phyloP scores from a whole-genome alignment of 768 basidiomycete genomes.

The Terana coerulea region DNA sequence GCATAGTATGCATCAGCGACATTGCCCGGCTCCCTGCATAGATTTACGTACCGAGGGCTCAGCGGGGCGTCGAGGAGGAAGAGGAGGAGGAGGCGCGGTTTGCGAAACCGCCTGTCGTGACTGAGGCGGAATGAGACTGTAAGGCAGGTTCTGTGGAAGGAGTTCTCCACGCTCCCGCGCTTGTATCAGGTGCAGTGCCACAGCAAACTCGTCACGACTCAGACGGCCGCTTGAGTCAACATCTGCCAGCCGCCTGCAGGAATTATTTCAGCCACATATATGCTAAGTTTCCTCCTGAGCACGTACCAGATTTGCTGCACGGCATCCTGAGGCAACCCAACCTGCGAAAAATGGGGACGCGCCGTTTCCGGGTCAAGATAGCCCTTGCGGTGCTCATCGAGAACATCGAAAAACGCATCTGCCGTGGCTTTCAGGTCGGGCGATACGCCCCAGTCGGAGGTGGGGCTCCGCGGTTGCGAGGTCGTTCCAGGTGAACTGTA shows the following conservation, averaged over 20 bases:
- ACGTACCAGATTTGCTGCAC: conserved; percentile 88
- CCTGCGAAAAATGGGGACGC: conserved; percentile 93
- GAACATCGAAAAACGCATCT: conserved; percentile 76
- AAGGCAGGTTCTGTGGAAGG: conserved; percentile 15
- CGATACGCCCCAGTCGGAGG: conserved; percentile 84
- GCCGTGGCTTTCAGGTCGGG: conserved; percentile 70
- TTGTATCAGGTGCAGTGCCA: conserved; percentile 21
- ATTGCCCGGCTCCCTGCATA: too few species aligned
- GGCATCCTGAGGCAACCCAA: conserved; percentile 69
- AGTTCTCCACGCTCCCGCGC: conserved; percentile 15
- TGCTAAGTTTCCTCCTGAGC: background rate
- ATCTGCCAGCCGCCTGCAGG: conserved; percentile 87
- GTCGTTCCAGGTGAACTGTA: background rate
- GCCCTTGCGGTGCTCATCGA: conserved; percentile 73
- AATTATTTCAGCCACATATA: background rate
- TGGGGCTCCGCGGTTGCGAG: background rate
- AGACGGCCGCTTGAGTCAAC: conserved; percentile 81
- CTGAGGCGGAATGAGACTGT: conserved; percentile 2
- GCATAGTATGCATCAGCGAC: too few species aligned
- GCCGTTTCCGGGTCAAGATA: conserved; percentile 82
- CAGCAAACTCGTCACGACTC: conserved; percentile 75
- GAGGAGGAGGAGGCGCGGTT: background rate
- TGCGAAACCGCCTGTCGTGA: background rate
- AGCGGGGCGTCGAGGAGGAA: too few species aligned
- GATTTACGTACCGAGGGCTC: too few species aligned